A percentile compares a stretch with the other conserved stretches of the same genome.
Evolutionary conservation across 257 asterid genomes (phyloP).

Genomic region (Datura wrightii): DNA sequence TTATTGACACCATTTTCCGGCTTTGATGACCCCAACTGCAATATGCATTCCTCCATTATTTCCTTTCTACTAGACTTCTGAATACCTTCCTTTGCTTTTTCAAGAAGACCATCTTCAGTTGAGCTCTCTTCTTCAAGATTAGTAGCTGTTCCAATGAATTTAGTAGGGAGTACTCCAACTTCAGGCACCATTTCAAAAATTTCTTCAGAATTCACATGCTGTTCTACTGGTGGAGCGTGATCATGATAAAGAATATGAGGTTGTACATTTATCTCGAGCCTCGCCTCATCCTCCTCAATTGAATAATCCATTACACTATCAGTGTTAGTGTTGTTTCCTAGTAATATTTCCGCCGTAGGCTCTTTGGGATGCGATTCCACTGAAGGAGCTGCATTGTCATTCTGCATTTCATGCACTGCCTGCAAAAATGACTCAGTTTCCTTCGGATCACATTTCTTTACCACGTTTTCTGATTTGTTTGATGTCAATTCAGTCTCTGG

Average conservation of each 20-base stretch:
- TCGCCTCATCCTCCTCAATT: slow-evolving; percentile 12
- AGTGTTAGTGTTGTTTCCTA: slow-evolving; percentile 18
- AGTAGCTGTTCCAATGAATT: background rate
- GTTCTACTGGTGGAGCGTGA: background rate
- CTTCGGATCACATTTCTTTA: slow-evolving; percentile 24
- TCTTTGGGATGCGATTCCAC: slow-evolving; percentile 23
- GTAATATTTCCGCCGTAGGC: slow-evolving; percentile 26
- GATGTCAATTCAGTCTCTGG: slow-evolving; percentile 33
- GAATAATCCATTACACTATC: slow-evolving; percentile 13
- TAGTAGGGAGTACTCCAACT: slow-evolving; percentile 22
- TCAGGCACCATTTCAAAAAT: slow-evolving; percentile 28
- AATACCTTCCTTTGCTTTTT: slow-evolving; percentile 31
- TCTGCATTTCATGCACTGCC: slow-evolving; percentile 26
- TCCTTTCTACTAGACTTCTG: slow-evolving; percentile 20
- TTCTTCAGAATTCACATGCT: slow-evolving; percentile 24
- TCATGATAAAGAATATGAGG: slow-evolving; percentile 7
- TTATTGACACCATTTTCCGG: slow-evolving; percentile 11
- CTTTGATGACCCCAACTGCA: background rate
- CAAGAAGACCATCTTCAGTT: slow-evolving; percentile 19
- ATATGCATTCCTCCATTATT: background rate
- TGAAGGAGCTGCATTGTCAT: slow-evolving; percentile 20
- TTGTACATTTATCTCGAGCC: background rate
- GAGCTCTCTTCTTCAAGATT: slow-evolving; percentile 30
- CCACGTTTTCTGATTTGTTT: slow-evolving; percentile 32
- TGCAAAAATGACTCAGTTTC: slow-evolving; percentile 32